Base-by-base conservation (phyloP, 139 green algal genomes). In the Chlamydomonas schloesseri region DNA sequence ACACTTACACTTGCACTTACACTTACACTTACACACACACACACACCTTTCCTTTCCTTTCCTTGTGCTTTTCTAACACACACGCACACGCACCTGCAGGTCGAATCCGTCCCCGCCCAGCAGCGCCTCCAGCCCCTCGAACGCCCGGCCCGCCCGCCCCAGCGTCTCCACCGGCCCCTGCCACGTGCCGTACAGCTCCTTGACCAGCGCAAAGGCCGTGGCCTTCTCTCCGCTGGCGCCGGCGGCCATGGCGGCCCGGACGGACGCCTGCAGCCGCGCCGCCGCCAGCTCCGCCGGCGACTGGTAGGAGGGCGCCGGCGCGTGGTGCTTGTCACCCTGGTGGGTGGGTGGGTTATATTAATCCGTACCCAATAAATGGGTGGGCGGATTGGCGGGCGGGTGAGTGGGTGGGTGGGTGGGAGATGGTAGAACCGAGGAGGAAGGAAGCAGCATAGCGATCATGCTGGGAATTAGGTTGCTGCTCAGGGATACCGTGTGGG, bases 61-160 rank as follows among this genome's bases (percentile, higher is more conserved):
- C n/a, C n/a, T n/a, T n/a, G n/a, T n/a, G n/a, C n/a, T n/a, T n/a
- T n/a, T n/a, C n/a, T n/a, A n/a, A n/a, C n/a, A n/a, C n/a, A n/a
- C n/a, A n/a, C n/a, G 14, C 5, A 0, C 75, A 42, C 88, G 73
- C 62, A 91, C 93, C 89, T 88, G 36, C 31, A 98, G 83, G n/a
- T 96, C 89, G 83, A 98, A 98, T 0, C 74, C 70, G 28, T 78
- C 88, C 13, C 94, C 96, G 0, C 95, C 95, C 33, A 98, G 92
- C 71, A 98, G 83, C 65, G 91, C 88, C 87, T 98, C 96, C 69
- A 98, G 87, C 2, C 96, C 95, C 53, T 98, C 92, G 69, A 98
- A 98, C 2, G 96, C 95, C 3, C 78, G 83, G 1, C 96, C 95
- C 34, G 96, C 96, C 47, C 84, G 88, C 31, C 73, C 62, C 73